phyloP scores from a whole-genome alignment of 2,329 filamentous ascomycete genomes.

The Alternaria gaisen region DNA sequence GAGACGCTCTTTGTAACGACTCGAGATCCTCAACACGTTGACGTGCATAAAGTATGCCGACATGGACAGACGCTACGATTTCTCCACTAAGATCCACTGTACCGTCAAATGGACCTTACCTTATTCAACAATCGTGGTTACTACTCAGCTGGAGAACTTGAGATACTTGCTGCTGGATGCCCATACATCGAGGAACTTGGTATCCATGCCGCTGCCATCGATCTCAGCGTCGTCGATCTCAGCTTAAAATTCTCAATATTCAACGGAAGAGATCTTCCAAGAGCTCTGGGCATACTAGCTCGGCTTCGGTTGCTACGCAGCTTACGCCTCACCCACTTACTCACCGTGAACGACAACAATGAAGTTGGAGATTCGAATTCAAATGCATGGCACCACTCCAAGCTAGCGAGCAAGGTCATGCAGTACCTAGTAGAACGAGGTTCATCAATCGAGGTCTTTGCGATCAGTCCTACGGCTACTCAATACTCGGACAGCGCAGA shows the following conservation, averaged over 20 bases:
- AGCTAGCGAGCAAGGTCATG: neutral
- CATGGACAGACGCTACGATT: neutral
- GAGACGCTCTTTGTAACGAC: neutral
- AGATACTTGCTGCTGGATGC: neutral
- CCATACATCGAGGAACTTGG: neutral
- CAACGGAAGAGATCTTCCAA: too few species aligned
- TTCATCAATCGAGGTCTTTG: neutral
- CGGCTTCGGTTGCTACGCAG: too few species aligned
- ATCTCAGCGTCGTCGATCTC: neutral
- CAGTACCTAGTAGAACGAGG: neutral
- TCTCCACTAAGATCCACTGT: neutral
- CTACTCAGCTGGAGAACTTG: neutral
- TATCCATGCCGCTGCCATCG: neutral
- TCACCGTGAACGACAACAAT: too few species aligned
- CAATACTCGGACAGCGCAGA: fast-evolving
- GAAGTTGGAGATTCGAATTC: too few species aligned
- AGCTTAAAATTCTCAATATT: too few species aligned
- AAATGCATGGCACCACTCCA: too few species aligned
- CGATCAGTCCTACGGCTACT: neutral
- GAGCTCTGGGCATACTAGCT: too few species aligned
- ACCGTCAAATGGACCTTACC: neutral
- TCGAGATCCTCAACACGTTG: neutral
- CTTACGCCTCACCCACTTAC: too few species aligned
- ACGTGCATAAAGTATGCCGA: neutral
- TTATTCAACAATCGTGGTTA: too few species aligned